phyloP scores from a whole-genome alignment of 495 filamentous ascomycete genomes.

The Pseudomonodictys pantanalensis region DNA sequence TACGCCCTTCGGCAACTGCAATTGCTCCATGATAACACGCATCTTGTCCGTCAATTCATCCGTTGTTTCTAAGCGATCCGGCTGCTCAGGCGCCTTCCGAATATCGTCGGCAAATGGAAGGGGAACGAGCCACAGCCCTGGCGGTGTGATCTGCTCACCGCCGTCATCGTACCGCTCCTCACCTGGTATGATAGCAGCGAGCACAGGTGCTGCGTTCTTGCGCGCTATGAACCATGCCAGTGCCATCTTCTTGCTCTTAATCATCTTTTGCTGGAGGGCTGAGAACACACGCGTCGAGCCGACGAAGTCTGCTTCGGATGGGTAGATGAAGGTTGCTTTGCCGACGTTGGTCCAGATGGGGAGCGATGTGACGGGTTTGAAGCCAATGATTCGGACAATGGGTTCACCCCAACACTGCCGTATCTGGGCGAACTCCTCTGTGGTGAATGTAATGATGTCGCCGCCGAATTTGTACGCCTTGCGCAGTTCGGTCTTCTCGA shows the following conservation, averaged over 20 bases:
- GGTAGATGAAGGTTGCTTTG: slow-evolving; percentile 89
- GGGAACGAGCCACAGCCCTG: slow-evolving; percentile 84
- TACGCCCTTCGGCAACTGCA: slow-evolving; percentile 81
- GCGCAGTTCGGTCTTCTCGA: slow-evolving; percentile 78
- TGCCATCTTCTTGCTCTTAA: slow-evolving; percentile 71
- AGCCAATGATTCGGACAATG: slow-evolving; percentile 85
- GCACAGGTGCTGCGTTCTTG: slow-evolving; percentile 67
- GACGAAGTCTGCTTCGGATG: slow-evolving; percentile 82
- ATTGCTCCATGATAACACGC: slow-evolving; percentile 74
- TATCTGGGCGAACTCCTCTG: slow-evolving; percentile 74
- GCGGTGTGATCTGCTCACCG: slow-evolving; percentile 67
- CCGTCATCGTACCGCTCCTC: slow-evolving; percentile 62
- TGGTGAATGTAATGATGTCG: slow-evolving; percentile 79
- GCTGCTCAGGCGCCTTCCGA: slow-evolving; percentile 65
- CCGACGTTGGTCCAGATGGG: slow-evolving; percentile 83
- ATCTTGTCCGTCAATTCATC: slow-evolving; percentile 74
- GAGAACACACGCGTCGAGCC: slow-evolving; percentile 92
- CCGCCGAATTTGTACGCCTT: slow-evolving; percentile 97
- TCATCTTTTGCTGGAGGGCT: slow-evolving; percentile 82
- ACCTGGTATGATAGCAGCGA: slow-evolving; percentile 80
- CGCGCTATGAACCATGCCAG: slow-evolving; percentile 88
- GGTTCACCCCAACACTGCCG: slow-evolving; percentile 72
- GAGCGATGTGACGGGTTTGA: slow-evolving; percentile 75
- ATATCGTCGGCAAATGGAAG: slow-evolving; percentile 92
- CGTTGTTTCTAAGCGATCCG: slow-evolving; percentile 53